Percentiles rank a stretch among this genome's conserved stretches.
Evolutionary conservation across 345 rosid genomes (phyloP).

Genomic region (Isatis tinctoria): DNA sequence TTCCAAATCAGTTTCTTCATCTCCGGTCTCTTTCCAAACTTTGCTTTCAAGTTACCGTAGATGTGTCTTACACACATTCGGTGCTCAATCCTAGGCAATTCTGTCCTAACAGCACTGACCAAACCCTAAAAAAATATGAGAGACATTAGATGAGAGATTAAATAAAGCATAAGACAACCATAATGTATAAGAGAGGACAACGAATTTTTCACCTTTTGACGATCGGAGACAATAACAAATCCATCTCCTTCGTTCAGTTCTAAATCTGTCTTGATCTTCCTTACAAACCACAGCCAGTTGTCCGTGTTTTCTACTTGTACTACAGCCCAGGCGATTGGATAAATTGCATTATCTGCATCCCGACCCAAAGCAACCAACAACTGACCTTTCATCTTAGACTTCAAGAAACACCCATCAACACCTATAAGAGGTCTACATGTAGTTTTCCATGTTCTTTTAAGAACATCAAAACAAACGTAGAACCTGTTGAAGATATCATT

Average conservation of each 20-base stretch:
- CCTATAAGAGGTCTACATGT: no score
- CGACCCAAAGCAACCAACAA: no score
- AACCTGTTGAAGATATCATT: no score
- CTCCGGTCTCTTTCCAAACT: background rate
- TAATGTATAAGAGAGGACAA: no score
- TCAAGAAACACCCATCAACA: no score
- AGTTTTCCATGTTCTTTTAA: no score
- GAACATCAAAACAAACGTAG: no score
- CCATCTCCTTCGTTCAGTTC: background rate
- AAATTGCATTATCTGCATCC: no score
- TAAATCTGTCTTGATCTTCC: background rate
- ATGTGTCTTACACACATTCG: background rate
- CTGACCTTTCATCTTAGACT: no score
- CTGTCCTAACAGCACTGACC: background rate
- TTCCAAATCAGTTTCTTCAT: background rate
- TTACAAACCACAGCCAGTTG: background rate
- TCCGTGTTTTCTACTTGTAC: background rate
- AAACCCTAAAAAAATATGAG: background rate
- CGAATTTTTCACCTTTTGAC: background rate
- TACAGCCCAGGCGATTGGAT: background rate
- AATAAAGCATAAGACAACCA: no score
- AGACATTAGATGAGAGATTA: no score
- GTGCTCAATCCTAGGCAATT: background rate
- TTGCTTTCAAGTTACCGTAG: background rate
- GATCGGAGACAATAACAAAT: background rate